Conservation (phyloP, 2,329 filamentous ascomycete species). For the Aspergillus melleus region DNA sequence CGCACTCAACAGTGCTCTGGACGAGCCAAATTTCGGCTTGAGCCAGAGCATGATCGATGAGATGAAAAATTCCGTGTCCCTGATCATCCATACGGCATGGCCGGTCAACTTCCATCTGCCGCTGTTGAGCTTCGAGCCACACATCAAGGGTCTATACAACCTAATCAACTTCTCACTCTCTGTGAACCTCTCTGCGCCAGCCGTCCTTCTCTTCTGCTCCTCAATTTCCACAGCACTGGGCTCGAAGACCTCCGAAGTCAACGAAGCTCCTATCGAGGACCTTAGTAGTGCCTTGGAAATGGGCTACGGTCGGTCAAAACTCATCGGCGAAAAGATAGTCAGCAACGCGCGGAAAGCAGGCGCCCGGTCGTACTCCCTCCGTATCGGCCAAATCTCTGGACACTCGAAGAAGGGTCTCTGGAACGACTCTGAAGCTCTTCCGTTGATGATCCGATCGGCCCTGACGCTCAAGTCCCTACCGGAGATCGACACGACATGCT, state of each 20-base stretch:
- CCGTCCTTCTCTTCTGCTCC: slow-evolving; percentile 52
- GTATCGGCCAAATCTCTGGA: slow-evolving; percentile 37
- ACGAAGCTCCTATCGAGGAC: slow-evolving; percentile 16
- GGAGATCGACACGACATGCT: slow-evolving; percentile 23
- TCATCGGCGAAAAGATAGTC: slow-evolving; percentile 33
- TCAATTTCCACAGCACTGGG: slow-evolving; percentile 46
- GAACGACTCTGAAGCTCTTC: slow-evolving; percentile 36
- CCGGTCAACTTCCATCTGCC: slow-evolving; percentile 57
- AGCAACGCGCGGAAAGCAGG: slow-evolving; percentile 26
- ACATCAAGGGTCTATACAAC: slow-evolving; percentile 47
- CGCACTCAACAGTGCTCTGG: slow-evolving; percentile 42
- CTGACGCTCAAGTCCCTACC: slow-evolving; percentile 29
- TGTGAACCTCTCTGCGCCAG: slow-evolving; percentile 30
- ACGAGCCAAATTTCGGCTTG: slow-evolving; percentile 45
- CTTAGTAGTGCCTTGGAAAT: slow-evolving; percentile 17
- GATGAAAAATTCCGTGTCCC: slow-evolving; percentile 43
- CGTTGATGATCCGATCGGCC: slow-evolving; percentile 34
- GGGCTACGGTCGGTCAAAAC: slow-evolving; percentile 36
- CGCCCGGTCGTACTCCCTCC: slow-evolving; percentile 30
- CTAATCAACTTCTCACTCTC: slow-evolving; percentile 49
- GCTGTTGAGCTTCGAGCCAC: slow-evolving; percentile 49
- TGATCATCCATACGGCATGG: slow-evolving; percentile 56
- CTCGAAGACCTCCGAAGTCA: background rate
- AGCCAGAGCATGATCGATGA: slow-evolving; percentile 33
- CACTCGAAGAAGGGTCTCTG: slow-evolving; percentile 35